Percentiles rank a stretch among this genome's conserved stretches.
These are phyloP conservation scores for Saxophila tyrrhenica DNA, from an alignment of 495 filamentous ascomycete genomes.

Conservation along the genomic window DNA sequence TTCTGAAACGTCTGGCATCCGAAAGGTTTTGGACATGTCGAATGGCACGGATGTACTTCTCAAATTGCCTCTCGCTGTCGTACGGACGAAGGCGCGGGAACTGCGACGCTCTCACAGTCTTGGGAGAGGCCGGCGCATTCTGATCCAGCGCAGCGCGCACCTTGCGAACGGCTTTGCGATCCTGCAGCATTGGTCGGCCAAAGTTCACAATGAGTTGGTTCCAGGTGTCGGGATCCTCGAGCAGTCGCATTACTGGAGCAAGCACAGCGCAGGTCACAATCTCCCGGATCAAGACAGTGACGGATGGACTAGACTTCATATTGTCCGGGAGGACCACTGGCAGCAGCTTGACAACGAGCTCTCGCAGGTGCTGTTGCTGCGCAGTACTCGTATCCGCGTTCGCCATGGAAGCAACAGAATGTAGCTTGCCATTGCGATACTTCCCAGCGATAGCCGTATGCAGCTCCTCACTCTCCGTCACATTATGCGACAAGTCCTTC, in stretches of 20 bases:
- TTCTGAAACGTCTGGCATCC: constrained; percentile 82
- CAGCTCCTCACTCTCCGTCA: constrained; percentile 94
- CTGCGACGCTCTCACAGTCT: constrained; percentile 45
- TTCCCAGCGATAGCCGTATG: constrained; percentile 88
- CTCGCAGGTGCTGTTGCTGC: constrained; percentile 79
- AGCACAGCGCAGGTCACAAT: constrained; percentile 70
- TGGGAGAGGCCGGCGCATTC: constrained; percentile 78
- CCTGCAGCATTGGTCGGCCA: constrained; percentile 64
- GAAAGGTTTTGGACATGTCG: constrained; percentile 83
- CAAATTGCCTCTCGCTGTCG: constrained; percentile 86
- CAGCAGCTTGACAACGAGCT: constrained; percentile 56
- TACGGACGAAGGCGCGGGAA: constrained; percentile 56
- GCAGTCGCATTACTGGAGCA: constrained; percentile 54
- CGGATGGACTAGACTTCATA: constrained; percentile 66
- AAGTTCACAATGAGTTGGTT: constrained; percentile 89
- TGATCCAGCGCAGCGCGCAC: constrained; percentile 88
- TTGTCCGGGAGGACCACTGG: constrained; percentile 61
- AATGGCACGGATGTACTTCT: constrained; percentile 85
- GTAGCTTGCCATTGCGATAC: constrained; percentile 79
- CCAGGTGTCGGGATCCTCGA: constrained; percentile 91
- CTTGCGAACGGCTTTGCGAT: constrained; percentile 89
- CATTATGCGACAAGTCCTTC: constrained; percentile 69
- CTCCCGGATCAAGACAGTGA: constrained; percentile 70
- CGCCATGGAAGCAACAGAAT: constrained; percentile 73
- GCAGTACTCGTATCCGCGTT: constrained; percentile 69